Evolutionary conservation across 805 yeast genomes (phyloP).

Genomic region (Pichia occidentalis): DNA sequence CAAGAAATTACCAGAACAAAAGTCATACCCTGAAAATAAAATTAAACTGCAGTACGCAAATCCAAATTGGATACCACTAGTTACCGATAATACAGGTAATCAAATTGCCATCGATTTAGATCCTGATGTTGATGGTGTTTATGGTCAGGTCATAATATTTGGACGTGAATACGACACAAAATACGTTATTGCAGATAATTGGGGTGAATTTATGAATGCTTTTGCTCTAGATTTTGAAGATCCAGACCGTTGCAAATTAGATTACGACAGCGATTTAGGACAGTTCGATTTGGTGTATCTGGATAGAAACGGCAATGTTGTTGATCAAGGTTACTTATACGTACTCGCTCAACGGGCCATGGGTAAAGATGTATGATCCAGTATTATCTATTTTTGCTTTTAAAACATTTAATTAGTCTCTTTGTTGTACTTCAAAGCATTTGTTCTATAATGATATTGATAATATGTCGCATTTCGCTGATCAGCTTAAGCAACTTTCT

Average conservation of each 20-base stretch:
- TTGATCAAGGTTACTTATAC: slow-evolving; percentile 10
- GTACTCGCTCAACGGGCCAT: slow-evolving; percentile 7
- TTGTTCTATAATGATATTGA: no score
- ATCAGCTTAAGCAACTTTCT: no score
- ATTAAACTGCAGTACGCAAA: slow-evolving; percentile 71
- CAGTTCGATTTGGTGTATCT: slow-evolving; percentile 8
- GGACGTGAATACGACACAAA: slow-evolving; percentile 91
- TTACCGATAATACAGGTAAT: slow-evolving; percentile 83
- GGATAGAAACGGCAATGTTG: slow-evolving; percentile 5
- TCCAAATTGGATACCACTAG: slow-evolving; percentile 81
- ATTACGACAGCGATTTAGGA: slow-evolving; percentile 7
- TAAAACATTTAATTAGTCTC: neutral
- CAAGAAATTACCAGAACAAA: slow-evolving; percentile 42
- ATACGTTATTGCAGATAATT: slow-evolving; percentile 71
- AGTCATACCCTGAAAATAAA: slow-evolving; percentile 65
- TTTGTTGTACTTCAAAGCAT: no score
- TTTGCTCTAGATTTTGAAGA: slow-evolving; percentile 61
- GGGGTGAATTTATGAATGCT: slow-evolving; percentile 76
- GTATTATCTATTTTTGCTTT: no score
- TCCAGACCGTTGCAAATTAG: slow-evolving; percentile 6
- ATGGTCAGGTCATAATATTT: slow-evolving; percentile 84
- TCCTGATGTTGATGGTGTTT: slow-evolving; percentile 62
- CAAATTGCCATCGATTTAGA: slow-evolving; percentile 82
- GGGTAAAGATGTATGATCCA: slow-evolving; percentile 3
- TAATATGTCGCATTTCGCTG: no score